Evolutionary conservation across 106 monocot genomes (phyloP), one percentile per base, ranked within the genome.

Genomic region (Hemerocallis citrina): DNA sequence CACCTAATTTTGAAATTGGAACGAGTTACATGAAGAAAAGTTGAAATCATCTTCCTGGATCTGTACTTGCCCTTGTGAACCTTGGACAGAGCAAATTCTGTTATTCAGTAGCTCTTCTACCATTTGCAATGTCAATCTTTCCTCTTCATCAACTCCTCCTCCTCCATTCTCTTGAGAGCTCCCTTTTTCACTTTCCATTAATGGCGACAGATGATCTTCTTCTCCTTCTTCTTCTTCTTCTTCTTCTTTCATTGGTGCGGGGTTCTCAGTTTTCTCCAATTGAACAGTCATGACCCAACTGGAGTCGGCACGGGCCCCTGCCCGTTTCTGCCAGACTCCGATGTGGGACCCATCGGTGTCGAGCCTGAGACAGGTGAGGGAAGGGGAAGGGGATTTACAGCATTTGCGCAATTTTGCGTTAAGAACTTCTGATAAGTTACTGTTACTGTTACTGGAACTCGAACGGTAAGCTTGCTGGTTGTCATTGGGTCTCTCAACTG

Each of bases 301-400:
- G 35, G 88, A 92, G 39, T 79, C 78, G n/a, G 88, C 73, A 1
- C 88, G 84, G 6, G 84, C 24, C 3, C 92, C 92, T 31, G 92
- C 88, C 5, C 92, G 75, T 71, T 92, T 92, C 81, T 92, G 92
- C 92, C 92, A 92, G 16, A 92, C 79, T 7, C 87, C 92, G 62
- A 92, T 92, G 71, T 88, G 72, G 29, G 88, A 84, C 61, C 79
- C 88, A 70, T 92, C 92, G n/a, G 79, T 71, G 81, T 92, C 92
- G 15, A 92, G 84, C 34, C 92, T 74, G 55, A 92, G 88, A 68
- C 92, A 92, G 44, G 92, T 92, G 64, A 92, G 81, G 3, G 92
- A 92, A 0, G 92, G 81, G 8, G 86, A 84, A 0, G 87, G 81
- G 0, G 81, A 36, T 70, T 81, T 84, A 81, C 92, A 88, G 72